Conservation (phyloP, 805 yeast species). For the Diddensiella caesifluorescens region DNA sequence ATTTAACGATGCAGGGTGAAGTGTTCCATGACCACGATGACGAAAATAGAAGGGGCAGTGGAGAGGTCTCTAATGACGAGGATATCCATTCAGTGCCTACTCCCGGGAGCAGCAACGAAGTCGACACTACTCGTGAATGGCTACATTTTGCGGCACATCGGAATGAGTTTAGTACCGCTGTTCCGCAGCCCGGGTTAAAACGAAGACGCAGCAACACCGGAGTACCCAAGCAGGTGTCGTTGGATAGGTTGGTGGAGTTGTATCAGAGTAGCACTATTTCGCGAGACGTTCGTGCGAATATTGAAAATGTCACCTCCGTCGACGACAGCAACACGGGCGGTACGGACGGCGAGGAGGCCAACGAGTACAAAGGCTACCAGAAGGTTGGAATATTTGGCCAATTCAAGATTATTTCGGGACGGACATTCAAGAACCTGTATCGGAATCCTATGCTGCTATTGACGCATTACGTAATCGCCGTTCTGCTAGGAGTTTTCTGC, state of each 20-base stretch:
- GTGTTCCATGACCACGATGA: conserved; percentile 14
- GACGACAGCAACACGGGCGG: conserved; percentile 21
- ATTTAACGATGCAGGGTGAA: conserved; percentile 68
- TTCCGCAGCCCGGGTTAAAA: neutral
- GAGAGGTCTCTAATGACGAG: conserved; percentile 11
- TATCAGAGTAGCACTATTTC: conserved; percentile 27
- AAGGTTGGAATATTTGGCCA: conserved; percentile 63
- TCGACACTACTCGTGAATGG: conserved; percentile 75
- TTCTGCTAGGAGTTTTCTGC: conserved; percentile 74
- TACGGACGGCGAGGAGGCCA: conserved; percentile 8
- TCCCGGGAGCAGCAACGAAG: conserved; percentile 11
- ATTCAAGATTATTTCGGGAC: conserved; percentile 64
- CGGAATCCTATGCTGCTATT: conserved; percentile 85
- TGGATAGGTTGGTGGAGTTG: conserved; percentile 29
- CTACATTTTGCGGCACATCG: conserved; percentile 78
- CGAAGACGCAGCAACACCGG: neutral
- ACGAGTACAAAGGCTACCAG: conserved; percentile 25
- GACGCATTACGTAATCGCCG: conserved; percentile 75
- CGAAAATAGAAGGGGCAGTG: conserved; percentile 16
- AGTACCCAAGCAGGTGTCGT: conserved; percentile 7
- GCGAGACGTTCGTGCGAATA: conserved; percentile 19
- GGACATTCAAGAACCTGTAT: conserved; percentile 89
- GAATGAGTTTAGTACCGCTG: conserved; percentile 42
- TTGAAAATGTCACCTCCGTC: conserved; percentile 15
- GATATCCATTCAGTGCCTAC: conserved; percentile 16